Percentiles rank a stretch among this genome's conserved stretches.
Conservation (phyloP, 2,329 filamentous ascomycete species). For the Trichocomaceae sp. region DNA sequence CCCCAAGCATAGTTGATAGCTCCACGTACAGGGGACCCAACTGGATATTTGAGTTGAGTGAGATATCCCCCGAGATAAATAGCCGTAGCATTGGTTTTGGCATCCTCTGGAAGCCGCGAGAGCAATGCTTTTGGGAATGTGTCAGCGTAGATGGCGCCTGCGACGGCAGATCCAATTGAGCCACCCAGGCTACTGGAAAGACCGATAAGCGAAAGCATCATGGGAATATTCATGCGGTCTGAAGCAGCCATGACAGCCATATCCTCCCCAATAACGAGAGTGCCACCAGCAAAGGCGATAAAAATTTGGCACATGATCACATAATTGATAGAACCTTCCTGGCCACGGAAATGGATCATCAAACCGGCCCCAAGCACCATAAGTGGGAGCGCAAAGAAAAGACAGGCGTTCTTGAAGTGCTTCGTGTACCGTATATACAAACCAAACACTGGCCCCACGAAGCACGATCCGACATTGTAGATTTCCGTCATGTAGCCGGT, state of each 20-base stretch:
- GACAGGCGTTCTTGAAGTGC: constrained; percentile 47
- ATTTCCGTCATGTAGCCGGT: constrained; percentile 46
- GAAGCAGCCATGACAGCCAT: constrained; percentile 54
- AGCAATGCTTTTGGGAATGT: constrained; percentile 46
- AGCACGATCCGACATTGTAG: constrained; percentile 50
- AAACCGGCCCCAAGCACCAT: constrained; percentile 48
- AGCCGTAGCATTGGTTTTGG: constrained; percentile 15
- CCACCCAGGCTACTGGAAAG: constrained; percentile 31
- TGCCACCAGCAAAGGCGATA: constrained; percentile 49
- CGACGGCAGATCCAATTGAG: constrained; percentile 28
- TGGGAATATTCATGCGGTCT: constrained; percentile 49
- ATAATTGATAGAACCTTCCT: constrained; percentile 43
- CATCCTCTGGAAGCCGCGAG: constrained; percentile 38
- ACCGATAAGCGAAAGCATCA: constrained; percentile 33
- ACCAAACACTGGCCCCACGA: constrained; percentile 47
- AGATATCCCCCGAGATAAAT: constrained; percentile 25
- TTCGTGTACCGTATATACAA: constrained; percentile 44
- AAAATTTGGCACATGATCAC: constrained; percentile 52
- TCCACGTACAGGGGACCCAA: constrained; percentile 24
- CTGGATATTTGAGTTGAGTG: constrained; percentile 25
- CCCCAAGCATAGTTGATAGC: constrained; percentile 36
- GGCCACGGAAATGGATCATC: constrained; percentile 52
- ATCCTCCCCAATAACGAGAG: constrained; percentile 50
- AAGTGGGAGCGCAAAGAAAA: constrained; percentile 48
- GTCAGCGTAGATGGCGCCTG: constrained; percentile 50